Percentiles rank a stretch among this genome's conserved stretches.
Evolutionary conservation across 1,284 basidiomycete genomes (phyloP).

Genomic region (Gomphus sp.): DNA sequence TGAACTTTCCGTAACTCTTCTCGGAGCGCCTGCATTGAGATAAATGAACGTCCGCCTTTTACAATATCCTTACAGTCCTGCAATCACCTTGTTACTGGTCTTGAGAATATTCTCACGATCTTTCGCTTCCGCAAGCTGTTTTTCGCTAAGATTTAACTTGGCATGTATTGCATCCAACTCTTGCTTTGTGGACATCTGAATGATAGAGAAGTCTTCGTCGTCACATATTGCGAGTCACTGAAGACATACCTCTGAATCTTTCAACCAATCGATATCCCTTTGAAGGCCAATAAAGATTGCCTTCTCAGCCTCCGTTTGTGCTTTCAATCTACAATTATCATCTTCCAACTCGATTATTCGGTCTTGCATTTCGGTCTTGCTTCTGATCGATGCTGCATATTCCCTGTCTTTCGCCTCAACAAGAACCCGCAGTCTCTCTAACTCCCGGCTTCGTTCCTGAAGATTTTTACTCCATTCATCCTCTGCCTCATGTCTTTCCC

Average conservation of each 20-base stretch:
- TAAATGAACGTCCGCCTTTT: background rate
- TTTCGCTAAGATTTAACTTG: conserved; percentile 30
- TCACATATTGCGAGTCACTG: background rate
- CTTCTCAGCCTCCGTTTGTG: conserved; percentile 37
- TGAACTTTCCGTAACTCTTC: conserved; percentile 92
- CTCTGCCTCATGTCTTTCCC: conserved; percentile 71
- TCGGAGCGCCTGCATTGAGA: conserved; percentile 53
- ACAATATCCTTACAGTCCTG: background rate
- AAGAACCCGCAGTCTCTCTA: conserved; percentile 58
- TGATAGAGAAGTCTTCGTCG: background rate
- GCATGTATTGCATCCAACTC: conserved; percentile 25
- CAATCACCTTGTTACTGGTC: conserved; percentile 62
- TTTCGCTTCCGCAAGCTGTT: conserved; percentile 54
- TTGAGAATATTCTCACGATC: conserved; percentile 57
- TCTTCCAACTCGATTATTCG: conserved; percentile 42
- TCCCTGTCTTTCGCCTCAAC: conserved; percentile 43
- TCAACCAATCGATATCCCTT: conserved; percentile 37
- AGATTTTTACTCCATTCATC: conserved; percentile 79
- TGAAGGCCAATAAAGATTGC: conserved; percentile 39
- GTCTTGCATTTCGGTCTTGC: conserved; percentile 50
- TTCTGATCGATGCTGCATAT: conserved; percentile 39
- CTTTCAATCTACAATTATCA: conserved; percentile 44
- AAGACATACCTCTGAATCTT: conserved; percentile 47
- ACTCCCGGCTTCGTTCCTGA: conserved; percentile 64
- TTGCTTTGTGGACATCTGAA: conserved; percentile 35